A percentile compares a stretch with the other conserved stretches of the same genome.
phyloP scores from a whole-genome alignment of 495 filamentous ascomycete species.

The Tuber borchii region DNA sequence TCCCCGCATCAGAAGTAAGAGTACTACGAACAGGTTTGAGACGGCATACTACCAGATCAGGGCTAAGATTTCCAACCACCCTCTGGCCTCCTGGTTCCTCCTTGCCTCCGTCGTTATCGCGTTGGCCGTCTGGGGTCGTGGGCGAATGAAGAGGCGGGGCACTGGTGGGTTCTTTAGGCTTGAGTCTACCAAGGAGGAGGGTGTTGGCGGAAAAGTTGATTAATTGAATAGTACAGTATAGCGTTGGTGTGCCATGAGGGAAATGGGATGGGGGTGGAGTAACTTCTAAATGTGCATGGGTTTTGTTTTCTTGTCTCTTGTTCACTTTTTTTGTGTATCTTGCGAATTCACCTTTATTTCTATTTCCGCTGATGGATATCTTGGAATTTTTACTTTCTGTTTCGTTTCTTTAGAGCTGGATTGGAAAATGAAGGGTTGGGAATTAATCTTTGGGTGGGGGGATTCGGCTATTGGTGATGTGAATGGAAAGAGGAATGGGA shows the following conservation, averaged over 20 bases:
- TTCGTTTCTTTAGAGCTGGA: constrained; percentile 2
- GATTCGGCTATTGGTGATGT: background rate
- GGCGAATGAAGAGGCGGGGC: constrained; percentile 51
- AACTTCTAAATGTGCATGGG: background rate
- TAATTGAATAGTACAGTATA: background rate
- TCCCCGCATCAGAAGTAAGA: constrained; percentile 78
- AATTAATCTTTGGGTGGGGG: background rate
- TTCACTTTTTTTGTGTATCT: constrained; percentile 12
- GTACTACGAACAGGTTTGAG: constrained; percentile 69
- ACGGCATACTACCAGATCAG: constrained; percentile 71
- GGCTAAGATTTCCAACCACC: constrained; percentile 61
- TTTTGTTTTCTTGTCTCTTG: constrained; percentile 11
- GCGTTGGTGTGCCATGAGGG: background rate
- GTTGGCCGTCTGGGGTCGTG: constrained; percentile 52
- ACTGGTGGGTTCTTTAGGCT: constrained; percentile 64
- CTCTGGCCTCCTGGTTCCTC: constrained; percentile 60
- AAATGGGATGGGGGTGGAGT: background rate
- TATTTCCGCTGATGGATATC: constrained; percentile 17
- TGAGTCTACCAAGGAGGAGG: constrained; percentile 44
- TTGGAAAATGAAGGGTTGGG: background rate
- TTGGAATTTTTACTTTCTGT: constrained; percentile 8
- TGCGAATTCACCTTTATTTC: constrained; percentile 17
- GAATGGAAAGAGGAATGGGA: background rate
- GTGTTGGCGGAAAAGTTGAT: constrained; percentile 13
- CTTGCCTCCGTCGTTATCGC: constrained; percentile 53